Conservation (phyloP, 75 land plant species). For the Sequoiadendron giganteum region DNA sequence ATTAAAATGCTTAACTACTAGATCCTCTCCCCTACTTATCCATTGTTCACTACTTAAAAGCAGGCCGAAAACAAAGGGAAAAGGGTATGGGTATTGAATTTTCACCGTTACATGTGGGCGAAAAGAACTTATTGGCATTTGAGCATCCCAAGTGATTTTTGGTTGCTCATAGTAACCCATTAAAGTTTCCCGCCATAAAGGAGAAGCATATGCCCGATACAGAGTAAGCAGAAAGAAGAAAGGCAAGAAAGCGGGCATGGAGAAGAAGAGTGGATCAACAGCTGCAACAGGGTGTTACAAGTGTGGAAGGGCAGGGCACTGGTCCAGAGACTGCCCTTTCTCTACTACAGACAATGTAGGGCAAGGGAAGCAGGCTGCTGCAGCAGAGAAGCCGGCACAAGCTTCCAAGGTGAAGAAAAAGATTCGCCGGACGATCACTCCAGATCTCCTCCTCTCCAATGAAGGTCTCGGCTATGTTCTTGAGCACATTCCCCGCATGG, state of each 20-base stretch:
- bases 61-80: no score
- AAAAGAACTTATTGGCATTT: no score
- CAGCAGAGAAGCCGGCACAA: not conserved
- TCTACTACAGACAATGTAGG: constrained; percentile 16
- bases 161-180: not conserved
- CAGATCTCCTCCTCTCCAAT: constrained; percentile 75
- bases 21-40: no score
- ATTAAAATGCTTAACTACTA: no score
- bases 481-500: constrained; percentile 74
- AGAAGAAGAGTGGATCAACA: constrained; percentile 1
- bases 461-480: constrained; percentile 90
- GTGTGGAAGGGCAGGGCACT: constrained; percentile 93
- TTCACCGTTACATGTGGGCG: no score
- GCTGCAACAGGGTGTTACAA: constrained; percentile 91
- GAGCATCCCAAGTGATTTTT: no score
- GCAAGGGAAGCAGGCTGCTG: constrained; percentile 1
- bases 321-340: constrained; percentile 92
- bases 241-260: not conserved
- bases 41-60: no score
- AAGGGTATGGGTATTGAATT: no score
- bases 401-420: constrained; percentile 23
- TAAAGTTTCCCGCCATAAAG: not conserved
- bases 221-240: not conserved
- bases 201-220: not conserved
- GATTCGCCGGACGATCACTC: constrained; percentile 71